Evolutionary conservation across 1,139 yeast genomes (phyloP), one percentile per base, ranked within the genome.

Genomic region (Candida sojae): DNA sequence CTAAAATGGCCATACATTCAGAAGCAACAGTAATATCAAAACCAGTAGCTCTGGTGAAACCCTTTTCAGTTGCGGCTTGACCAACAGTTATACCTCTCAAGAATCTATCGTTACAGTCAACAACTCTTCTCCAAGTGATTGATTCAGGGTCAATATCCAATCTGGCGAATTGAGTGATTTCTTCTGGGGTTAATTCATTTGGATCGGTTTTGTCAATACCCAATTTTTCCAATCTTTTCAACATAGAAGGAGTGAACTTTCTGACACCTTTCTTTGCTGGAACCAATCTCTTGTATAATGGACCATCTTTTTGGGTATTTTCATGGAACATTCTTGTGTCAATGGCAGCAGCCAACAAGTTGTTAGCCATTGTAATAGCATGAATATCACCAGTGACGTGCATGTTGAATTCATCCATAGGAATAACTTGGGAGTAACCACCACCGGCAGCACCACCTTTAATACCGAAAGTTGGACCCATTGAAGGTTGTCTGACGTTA

Each of bases 371-470:
- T 47, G 96, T 83, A 57, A 93, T 90, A 48, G 99, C 99, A 68
- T 93, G 99, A 59, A 93, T 92, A 68, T 93, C 99, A 68, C 99
- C 99, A 45, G 99, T 93, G 57, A 93, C 84, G 68, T 93, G 99
- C 88, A 93, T 84, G 77, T 93, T 93, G 79, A 93, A 93, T 71
- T 93, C 99, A 68, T 93, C 99, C 99, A 93, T 93, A 54, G 99
- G 99, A 63, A 93, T 91, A 45, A 93, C 98, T 74, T 93, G 98
- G 8, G 98, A 87, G 72, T 92, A 93, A 52, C 99, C 99, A 67
- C 99, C 99, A 66, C 99, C 99, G 17, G 99, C 98, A 55, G 99
- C 99, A 71, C 99, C 99, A 67, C 98, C 98, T 73, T 92, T 93
- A 65, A 93, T 91, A 71, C 99, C 99, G 63, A 93, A 93, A 21